Conservation (phyloP, 2,329 filamentous ascomycete species). For the Gaeumannomyces tritici region DNA sequence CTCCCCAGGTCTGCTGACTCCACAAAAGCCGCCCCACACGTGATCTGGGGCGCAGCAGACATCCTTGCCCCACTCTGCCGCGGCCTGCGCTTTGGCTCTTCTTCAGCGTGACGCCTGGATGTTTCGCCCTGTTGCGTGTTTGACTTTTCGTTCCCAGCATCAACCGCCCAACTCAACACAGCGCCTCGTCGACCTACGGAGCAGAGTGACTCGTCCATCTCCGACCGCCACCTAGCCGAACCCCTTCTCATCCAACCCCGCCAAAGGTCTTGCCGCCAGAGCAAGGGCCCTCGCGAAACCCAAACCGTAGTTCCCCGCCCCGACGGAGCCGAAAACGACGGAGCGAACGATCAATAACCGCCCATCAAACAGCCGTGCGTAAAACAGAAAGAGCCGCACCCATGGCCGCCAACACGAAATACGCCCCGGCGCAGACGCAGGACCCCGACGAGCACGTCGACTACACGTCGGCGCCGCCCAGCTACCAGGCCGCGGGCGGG, state of each 20-base stretch:
- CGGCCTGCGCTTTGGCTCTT: too few relatives aligned
- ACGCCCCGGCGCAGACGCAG: conserved; percentile 71
- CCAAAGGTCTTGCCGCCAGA: background rate
- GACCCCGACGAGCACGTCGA: conserved; percentile 64
- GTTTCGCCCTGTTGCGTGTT: background rate
- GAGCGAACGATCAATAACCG: background rate
- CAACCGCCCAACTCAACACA: background rate
- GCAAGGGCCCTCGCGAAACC: too few relatives aligned
- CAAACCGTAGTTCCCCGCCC: too few relatives aligned
- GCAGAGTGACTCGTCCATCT: too few relatives aligned
- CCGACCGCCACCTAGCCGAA: too few relatives aligned
- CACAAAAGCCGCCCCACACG: background rate
- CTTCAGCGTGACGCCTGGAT: background rate
- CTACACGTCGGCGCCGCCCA: conserved; percentile 73
- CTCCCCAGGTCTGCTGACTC: background rate
- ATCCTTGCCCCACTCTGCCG: background rate
- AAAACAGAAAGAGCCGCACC: background rate
- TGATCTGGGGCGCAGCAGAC: background rate
- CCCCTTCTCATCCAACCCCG: too few relatives aligned
- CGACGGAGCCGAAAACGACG: background rate
- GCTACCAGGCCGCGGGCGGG: conserved; percentile 51
- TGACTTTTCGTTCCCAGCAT: background rate
- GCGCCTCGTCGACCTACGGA: too few relatives aligned
- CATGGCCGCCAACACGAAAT: conserved; percentile 58
- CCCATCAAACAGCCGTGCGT: background rate